Evolutionary conservation across 192 early-diverging fungal species (phyloP).

Genomic region (Coemansia sp.): DNA sequence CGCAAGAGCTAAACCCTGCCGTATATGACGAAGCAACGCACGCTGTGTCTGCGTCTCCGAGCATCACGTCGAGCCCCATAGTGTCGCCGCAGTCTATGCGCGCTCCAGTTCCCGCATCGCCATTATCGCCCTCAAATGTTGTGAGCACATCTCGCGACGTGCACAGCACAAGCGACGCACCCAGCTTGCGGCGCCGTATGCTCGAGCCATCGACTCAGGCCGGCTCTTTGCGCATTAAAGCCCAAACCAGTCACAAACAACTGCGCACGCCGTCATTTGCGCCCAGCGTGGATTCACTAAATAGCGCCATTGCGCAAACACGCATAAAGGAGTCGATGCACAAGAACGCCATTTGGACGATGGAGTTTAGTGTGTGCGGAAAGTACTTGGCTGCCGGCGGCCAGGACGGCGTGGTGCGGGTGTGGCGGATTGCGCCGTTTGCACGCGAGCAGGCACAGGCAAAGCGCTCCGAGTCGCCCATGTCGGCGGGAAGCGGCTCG

Average conservation of each 20-base stretch:
- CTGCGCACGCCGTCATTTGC: constrained; percentile 12
- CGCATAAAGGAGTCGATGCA: not conserved
- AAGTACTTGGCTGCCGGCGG: constrained; percentile 77
- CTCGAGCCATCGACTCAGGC: constrained; percentile 10
- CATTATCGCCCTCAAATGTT: not conserved
- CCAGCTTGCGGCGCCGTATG: constrained; percentile 29
- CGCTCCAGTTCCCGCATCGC: not conserved
- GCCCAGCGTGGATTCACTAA: constrained; percentile 22
- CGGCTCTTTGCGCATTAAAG: not conserved
- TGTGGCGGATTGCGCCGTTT: constrained; percentile 61
- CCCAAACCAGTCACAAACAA: not conserved
- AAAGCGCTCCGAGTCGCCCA: constrained; percentile 14
- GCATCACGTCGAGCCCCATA: constrained; percentile 14
- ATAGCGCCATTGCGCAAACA: not conserved
- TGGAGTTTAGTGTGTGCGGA: constrained; percentile 78
- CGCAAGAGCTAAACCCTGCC: constrained; percentile 43
- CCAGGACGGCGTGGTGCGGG: constrained; percentile 67
- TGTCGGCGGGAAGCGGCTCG: too few species aligned
- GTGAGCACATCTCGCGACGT: not conserved
- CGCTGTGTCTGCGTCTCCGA: not conserved
- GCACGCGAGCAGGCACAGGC: constrained; percentile 40
- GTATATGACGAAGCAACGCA: constrained; percentile 29
- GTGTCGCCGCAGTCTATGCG: constrained; percentile 9
- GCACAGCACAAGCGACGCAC: not conserved
- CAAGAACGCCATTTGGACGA: constrained; percentile 64